phyloP scores from a whole-genome alignment of 2,329 filamentous ascomycete genomes.

The Sporothrix sp. region DNA sequence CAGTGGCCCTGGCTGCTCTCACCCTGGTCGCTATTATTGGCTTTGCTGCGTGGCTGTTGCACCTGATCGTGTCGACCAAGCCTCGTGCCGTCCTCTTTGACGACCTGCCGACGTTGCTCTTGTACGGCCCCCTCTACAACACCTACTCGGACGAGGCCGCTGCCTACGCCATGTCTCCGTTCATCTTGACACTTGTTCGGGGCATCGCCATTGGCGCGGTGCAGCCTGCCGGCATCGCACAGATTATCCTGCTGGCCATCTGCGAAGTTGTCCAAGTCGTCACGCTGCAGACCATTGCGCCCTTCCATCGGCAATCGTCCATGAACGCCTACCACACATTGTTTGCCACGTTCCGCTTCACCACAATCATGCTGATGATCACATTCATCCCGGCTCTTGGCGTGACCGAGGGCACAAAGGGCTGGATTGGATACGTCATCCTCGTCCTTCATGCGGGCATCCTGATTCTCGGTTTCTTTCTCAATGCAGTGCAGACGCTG shows the following conservation, averaged over 20 bases:
- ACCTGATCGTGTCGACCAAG: slow-evolving; percentile 68
- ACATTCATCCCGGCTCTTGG: slow-evolving; percentile 77
- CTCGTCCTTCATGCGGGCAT: slow-evolving; percentile 77
- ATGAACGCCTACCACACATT: slow-evolving; percentile 95
- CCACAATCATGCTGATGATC: slow-evolving; percentile 66
- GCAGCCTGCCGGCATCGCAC: slow-evolving; percentile 84
- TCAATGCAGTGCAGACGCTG: slow-evolving; percentile 84
- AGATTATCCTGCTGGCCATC: slow-evolving; percentile 83
- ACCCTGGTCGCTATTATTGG: slow-evolving; percentile 63
- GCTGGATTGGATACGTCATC: slow-evolving; percentile 93
- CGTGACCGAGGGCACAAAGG: slow-evolving; percentile 68
- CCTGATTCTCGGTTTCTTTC: slow-evolving; percentile 81
- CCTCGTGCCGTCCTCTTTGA: slow-evolving; percentile 87
- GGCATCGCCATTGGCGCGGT: slow-evolving; percentile 88
- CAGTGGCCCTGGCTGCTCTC: slow-evolving; percentile 64
- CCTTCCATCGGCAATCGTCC: slow-evolving; percentile 82
- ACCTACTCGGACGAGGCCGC: slow-evolving; percentile 92
- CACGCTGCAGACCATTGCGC: slow-evolving; percentile 79
- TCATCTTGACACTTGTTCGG: slow-evolving; percentile 73
- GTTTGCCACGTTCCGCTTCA: slow-evolving; percentile 67
- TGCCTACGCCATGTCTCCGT: slow-evolving; percentile 78
- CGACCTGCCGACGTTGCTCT: slow-evolving; percentile 76
- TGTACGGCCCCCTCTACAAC: slow-evolving; percentile 92
- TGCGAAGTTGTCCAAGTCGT: slow-evolving; percentile 88
- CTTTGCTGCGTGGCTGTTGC: slow-evolving; percentile 70